phyloP scores from a whole-genome alignment of 2,329 filamentous ascomycete species.

The Aspergillus viridinutans region DNA sequence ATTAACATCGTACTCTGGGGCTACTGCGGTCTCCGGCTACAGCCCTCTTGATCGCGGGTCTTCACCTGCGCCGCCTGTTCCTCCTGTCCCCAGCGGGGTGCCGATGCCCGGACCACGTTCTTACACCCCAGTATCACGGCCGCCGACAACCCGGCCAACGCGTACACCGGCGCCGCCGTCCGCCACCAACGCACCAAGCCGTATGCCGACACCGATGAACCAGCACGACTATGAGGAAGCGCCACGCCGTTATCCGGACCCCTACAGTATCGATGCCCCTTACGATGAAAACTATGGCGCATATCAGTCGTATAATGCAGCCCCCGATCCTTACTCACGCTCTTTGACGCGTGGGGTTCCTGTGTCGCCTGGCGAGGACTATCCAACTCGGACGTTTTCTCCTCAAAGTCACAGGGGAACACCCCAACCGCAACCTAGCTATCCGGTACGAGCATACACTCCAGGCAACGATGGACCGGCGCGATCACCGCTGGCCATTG shows the following conservation, averaged over 20 bases:
- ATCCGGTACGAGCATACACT: slow-evolving; percentile 14
- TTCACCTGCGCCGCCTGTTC: slow-evolving; percentile 28
- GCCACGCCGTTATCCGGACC: slow-evolving; percentile 3
- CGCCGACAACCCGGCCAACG: slow-evolving; percentile 22
- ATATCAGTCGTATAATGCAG: slow-evolving; percentile 19
- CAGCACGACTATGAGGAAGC: slow-evolving; percentile 6
- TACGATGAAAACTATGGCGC: slow-evolving; percentile 4
- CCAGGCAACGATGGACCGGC: slow-evolving; percentile 8
- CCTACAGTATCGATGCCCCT: not conserved
- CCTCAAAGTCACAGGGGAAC: slow-evolving; percentile 5
- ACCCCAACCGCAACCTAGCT: slow-evolving; percentile 10
- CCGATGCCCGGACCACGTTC: slow-evolving; percentile 23
- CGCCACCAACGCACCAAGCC: slow-evolving; percentile 17
- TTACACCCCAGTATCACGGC: slow-evolving; percentile 20
- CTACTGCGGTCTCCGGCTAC: slow-evolving; percentile 29
- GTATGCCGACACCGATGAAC: slow-evolving; percentile 8
- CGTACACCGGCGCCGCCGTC: slow-evolving; percentile 22
- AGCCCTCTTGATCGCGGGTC: slow-evolving; percentile 31
- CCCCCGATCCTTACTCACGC: slow-evolving; percentile 18
- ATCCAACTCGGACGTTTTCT: slow-evolving; percentile 8
- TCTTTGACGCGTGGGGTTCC: slow-evolving; percentile 13
- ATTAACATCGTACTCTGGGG: slow-evolving; percentile 45
- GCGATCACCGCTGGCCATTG: slow-evolving; percentile 12
- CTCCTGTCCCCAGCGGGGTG: slow-evolving; percentile 24
- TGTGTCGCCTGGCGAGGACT: slow-evolving; percentile 3